Base-by-base conservation (phyloP, 192 early-diverging fungal genomes). In the Funneliformis mosseae region DNA sequence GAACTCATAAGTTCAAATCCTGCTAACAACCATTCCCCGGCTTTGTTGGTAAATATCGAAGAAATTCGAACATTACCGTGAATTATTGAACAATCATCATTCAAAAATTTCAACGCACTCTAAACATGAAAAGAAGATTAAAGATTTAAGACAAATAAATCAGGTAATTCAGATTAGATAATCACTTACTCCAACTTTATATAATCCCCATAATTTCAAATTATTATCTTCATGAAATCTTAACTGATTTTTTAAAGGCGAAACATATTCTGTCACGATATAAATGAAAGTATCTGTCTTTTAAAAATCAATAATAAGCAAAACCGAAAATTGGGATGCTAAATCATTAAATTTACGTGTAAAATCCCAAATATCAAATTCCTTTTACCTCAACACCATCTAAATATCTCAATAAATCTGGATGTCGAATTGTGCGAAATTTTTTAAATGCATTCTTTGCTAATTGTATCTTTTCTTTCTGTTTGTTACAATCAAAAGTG, bases 1-100 rank as follows among this genome's bases (percentile, higher is more conserved):
- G 89, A 90, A 66, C 91, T 90, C 33, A 95, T 79, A 25, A 93
- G 74, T 74, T 99, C 97, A 50, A 97, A 88, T 4, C 96, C 96
- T n/a, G 94, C 94, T 42, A 99, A 87, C 78, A 92, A 95, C 97
- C 96, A 99, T 84, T 99, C 97, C 66, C 97, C 97, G 10, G 95
- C 93, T 74, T 92, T 91, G 16, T 94, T 98, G 28, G 92, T 93
- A 81, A 92, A 97, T 72, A 99, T 93, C 1, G 95, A 94, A 0
- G 88, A 88, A 8, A 92, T 83, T 10, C 90, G 88, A 67, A 99
- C 79, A 86, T 94, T 96, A 16, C 94, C 97, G 78, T 99, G 97
- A 4, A 97, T 91, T 82, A 98, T 87, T 25, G 85, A 84, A 77
- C 95, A 93, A 81, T 98, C 97, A 69, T 89, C 87, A 78, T 95